Conservation (phyloP, 1,284 basidiomycete genomes). For the Moesziomyces sp. region DNA sequence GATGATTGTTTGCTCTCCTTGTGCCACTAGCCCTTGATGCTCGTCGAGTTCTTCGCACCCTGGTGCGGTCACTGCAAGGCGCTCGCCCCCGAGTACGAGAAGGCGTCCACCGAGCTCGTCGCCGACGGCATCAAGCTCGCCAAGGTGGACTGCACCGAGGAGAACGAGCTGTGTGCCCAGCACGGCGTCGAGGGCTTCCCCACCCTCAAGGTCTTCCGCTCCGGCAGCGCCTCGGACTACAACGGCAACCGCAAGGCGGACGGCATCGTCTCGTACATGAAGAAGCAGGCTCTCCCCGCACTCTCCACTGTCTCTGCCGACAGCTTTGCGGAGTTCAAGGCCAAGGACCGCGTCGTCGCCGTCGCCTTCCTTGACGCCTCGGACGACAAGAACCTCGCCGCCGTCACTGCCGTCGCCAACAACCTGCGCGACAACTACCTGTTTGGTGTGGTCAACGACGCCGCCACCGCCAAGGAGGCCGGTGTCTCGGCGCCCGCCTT, state of each 20-base stretch:
- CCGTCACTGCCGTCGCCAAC: conserved; percentile 83
- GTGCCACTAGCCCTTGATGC: conserved; percentile 76
- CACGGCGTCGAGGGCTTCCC: conserved; percentile 92
- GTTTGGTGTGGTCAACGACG: conserved; percentile 77
- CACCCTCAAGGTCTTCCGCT: conserved; percentile 89
- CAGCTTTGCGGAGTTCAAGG: conserved; percentile 86
- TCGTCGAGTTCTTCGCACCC: conserved; percentile 96
- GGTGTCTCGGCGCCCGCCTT: conserved; percentile 83
- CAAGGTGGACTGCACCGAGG: conserved; percentile 78
- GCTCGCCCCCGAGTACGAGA: conserved; percentile 79
- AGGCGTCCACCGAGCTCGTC: conserved; percentile 92
- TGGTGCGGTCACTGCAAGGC: conserved; percentile 85
- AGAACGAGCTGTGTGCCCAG: conserved; percentile 63
- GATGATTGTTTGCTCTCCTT: not conserved
- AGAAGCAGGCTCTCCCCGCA: conserved; percentile 98
- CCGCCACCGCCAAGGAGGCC: conserved; percentile 77
- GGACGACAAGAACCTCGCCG: conserved; percentile 72
- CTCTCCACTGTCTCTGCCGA: conserved; percentile 81
- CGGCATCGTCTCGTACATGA: conserved; percentile 97
- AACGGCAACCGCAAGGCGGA: conserved; percentile 90
- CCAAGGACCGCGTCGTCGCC: conserved; percentile 88
- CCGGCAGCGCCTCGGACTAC: conserved; percentile 81
- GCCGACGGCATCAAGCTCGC: conserved; percentile 86
- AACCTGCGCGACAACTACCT: conserved; percentile 90
- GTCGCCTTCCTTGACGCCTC: conserved; percentile 83